These are phyloP conservation scores for Avena eriantha DNA, from an alignment of 176 grass and related monocot genomes.

Conservation along the genomic window DNA sequence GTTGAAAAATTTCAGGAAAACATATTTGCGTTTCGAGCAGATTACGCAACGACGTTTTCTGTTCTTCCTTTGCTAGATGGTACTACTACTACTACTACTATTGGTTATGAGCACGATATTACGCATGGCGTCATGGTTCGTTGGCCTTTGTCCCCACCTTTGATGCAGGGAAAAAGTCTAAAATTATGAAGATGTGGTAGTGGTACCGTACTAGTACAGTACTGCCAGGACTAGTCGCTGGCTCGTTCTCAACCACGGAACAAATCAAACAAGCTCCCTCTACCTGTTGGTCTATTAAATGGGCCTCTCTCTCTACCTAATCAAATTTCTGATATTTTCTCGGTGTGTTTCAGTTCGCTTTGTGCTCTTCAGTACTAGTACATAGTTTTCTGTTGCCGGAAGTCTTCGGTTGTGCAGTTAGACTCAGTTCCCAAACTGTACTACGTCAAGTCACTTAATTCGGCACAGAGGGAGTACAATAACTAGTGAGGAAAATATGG, in stretches of 20 bases:
- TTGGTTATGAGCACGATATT: background rate
- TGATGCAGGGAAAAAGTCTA: background rate
- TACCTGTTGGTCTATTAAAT: background rate
- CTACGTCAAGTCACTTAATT: no score
- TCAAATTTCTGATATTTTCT: background rate
- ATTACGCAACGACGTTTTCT: background rate
- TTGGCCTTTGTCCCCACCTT: background rate
- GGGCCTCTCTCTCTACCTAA: constrained; percentile 26
- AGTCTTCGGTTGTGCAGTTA: background rate
- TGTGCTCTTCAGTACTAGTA: background rate
- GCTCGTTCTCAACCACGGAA: constrained; percentile 14
- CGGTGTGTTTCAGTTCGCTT: background rate
- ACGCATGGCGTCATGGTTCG: constrained; percentile 7
- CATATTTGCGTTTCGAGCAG: background rate
- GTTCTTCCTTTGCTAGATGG: background rate
- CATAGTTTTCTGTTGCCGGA: background rate
- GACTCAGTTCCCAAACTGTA: background rate
- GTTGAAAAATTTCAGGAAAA: background rate
- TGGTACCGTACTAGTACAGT: background rate
- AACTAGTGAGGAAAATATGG: background rate
- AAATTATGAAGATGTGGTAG: background rate
- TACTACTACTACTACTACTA: no score
- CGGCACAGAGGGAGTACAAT: no score
- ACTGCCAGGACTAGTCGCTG: background rate
- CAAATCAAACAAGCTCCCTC: constrained; percentile 19